Conservation (phyloP, 2,329 filamentous ascomycete species). For the Emmonsia crescens region DNA sequence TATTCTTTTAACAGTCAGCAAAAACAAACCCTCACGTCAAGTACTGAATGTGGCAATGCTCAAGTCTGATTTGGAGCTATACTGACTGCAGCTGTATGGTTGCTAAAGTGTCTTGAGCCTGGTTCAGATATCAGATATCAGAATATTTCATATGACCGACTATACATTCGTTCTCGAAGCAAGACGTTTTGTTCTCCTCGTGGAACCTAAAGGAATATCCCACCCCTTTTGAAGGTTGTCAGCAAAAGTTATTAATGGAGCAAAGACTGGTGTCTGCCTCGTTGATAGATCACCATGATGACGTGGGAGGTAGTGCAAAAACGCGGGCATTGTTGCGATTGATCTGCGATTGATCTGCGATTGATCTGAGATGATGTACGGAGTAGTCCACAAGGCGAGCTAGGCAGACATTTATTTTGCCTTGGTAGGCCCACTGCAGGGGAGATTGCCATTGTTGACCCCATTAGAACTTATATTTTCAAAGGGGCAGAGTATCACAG, state of each 20-base stretch:
- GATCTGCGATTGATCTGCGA: too few species aligned
- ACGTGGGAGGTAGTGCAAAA: too few species aligned
- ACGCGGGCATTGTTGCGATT: too few species aligned
- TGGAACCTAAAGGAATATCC: background rate
- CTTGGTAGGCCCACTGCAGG: too few species aligned
- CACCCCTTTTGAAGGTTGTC: background rate
- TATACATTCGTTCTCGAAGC: background rate
- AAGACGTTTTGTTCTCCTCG: too few species aligned
- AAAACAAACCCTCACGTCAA: background rate
- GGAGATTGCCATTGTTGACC: too few species aligned
- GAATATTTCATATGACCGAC: background rate
- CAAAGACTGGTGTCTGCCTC: background rate
- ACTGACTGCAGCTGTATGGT: background rate
- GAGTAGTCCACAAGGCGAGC: too few species aligned
- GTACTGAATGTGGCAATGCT: background rate
- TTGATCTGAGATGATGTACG: too few species aligned
- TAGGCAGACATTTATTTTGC: too few species aligned
- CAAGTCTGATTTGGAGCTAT: background rate
- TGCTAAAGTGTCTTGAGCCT: background rate
- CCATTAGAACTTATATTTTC: too few species aligned
- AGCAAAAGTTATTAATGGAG: background rate
- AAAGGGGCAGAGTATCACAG: too few species aligned
- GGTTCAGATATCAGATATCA: background rate
- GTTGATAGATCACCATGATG: too few species aligned
- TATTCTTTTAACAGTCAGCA: background rate